Percentiles rank a stretch among this genome's conserved stretches.
These are phyloP conservation scores for Blastobotrys ciferrii DNA, from an alignment of 1,139 yeast species.

Conservation along the genomic window DNA sequence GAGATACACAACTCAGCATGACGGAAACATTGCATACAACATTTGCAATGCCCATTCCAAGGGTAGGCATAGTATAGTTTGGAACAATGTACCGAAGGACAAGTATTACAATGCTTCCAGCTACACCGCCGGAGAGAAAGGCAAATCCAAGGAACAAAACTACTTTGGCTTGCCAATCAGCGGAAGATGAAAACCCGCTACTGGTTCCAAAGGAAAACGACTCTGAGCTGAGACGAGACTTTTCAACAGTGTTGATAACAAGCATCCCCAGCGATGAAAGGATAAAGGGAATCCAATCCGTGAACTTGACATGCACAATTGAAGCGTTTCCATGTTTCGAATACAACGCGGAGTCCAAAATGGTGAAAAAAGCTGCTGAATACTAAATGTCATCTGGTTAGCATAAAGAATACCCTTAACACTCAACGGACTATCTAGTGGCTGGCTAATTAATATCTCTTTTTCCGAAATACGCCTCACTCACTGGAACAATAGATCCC, in stretches of 20 bases:
- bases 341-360: constrained; percentile 84
- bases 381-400: constrained; percentile 42
- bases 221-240: constrained; percentile 65
- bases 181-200: constrained; percentile 42
- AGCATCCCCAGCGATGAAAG: constrained; percentile 89
- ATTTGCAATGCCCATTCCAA: constrained; percentile 92
- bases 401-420: background rate
- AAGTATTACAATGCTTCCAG: constrained; percentile 86
- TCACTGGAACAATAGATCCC: no score
- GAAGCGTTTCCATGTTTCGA: constrained; percentile 85
- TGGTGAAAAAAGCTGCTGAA: constrained; percentile 86
- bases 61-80: constrained; percentile 77
- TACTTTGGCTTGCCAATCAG: constrained; percentile 93
- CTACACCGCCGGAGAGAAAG: constrained; percentile 87
- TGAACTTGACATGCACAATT: constrained; percentile 79
- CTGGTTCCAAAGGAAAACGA: constrained; percentile 48
- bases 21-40: constrained; percentile 76
- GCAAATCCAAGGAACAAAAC: constrained; percentile 90
- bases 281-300: constrained; percentile 94
- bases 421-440: constrained; percentile 1
- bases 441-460: no score
- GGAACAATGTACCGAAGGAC: constrained; percentile 80
- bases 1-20: constrained; percentile 79
- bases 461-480: no score
- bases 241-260: constrained; percentile 88